phyloP scores from a whole-genome alignment of 192 early-diverging fungal genomes.

The Phycomyces nitens region DNA sequence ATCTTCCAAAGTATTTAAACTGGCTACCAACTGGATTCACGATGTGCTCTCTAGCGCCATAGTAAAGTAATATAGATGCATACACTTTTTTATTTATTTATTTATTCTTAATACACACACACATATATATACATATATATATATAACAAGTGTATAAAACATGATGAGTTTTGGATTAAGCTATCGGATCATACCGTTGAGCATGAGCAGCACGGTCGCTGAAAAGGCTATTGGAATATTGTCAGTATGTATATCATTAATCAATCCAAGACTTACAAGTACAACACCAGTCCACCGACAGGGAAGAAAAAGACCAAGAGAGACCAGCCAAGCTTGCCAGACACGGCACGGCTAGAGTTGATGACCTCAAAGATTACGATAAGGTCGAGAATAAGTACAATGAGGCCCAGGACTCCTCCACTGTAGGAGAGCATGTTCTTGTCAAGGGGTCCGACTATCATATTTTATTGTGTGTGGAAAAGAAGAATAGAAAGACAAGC shows the following conservation, averaged over 20 bases:
- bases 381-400: slow-evolving; percentile 54
- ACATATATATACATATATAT: too few species aligned
- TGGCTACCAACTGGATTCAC: slow-evolving; percentile 24
- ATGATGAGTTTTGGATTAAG: not conserved
- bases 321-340: slow-evolving; percentile 53
- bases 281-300: slow-evolving; percentile 50
- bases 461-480: too few species aligned
- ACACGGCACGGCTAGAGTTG: slow-evolving; percentile 41
- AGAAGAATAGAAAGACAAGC: not conserved
- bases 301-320: slow-evolving; percentile 62
- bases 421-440: slow-evolving; percentile 33
- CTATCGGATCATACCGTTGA: slow-evolving; percentile 5
- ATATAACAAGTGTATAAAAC: not conserved
- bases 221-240: not conserved
- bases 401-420: slow-evolving; percentile 33
- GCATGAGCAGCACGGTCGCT: not conserved
- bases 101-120: too few species aligned
- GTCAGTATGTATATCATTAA: too few species aligned
- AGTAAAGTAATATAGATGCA: not conserved
- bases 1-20: slow-evolving; percentile 22
- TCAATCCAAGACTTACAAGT: slow-evolving; percentile 53
- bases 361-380: slow-evolving; percentile 57
- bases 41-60: not conserved
- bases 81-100: not conserved
- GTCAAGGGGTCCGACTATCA: not conserved